Evolutionary conservation across 345 rosid genomes (phyloP).

Genomic region (Gossypium thurberi): DNA sequence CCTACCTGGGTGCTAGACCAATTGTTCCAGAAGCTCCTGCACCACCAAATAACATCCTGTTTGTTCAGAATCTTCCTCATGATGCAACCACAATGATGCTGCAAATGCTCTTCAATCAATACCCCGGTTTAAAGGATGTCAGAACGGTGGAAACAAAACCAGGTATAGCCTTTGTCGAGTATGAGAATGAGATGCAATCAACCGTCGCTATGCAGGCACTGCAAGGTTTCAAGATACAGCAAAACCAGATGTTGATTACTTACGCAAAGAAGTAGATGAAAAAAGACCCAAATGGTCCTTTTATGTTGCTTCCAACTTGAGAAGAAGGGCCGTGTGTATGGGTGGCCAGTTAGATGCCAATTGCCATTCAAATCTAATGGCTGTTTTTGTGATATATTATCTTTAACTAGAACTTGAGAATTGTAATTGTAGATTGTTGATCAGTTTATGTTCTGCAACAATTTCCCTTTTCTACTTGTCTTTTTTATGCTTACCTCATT

Average conservation of each 20-base stretch:
- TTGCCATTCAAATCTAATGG: neutral
- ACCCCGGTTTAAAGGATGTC: conserved; percentile 84
- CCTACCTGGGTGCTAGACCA: conserved; percentile 65
- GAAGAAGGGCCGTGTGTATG: neutral
- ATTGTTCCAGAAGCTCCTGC: conserved; percentile 80
- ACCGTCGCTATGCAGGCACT: conserved; percentile 81
- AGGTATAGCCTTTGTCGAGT: conserved; percentile 95
- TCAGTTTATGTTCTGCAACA: neutral
- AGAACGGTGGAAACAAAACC: conserved; percentile 97
- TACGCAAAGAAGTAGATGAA: conserved; percentile 81
- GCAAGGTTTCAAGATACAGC: conserved; percentile 72
- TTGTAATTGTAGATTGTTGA: conserved; percentile 1
- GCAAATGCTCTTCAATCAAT: conserved; percentile 71
- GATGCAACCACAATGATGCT: conserved; percentile 76
- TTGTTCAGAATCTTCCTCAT: conserved; percentile 86
- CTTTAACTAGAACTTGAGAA: neutral
- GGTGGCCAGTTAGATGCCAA: neutral
- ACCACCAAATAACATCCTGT: conserved; percentile 87
- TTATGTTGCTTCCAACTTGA: neutral
- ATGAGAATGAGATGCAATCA: conserved; percentile 78
- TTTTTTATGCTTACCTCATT: too few species aligned
- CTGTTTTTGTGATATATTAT: neutral
- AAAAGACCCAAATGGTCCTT: neutral
- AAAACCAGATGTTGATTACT: conserved; percentile 70
- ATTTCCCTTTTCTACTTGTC: neutral